phyloP scores from a whole-genome alignment of 2,329 filamentous ascomycete genomes.

The Colletotrichum magnum region DNA sequence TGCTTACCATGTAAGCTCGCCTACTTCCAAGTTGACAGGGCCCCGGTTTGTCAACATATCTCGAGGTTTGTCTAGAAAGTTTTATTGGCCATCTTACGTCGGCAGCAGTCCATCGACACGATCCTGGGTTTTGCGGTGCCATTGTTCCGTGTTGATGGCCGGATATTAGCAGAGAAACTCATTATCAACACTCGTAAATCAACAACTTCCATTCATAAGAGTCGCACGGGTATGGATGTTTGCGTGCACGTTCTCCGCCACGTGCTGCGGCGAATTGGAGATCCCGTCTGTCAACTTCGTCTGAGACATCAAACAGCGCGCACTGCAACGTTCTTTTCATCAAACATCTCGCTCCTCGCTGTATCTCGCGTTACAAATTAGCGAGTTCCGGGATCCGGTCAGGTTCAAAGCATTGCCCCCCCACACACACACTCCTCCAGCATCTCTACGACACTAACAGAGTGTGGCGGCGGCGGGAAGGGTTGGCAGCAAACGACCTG shows the following conservation, averaged over 20 bases:
- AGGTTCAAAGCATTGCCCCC: background rate
- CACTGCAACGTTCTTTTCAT: background rate
- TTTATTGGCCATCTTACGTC: no score
- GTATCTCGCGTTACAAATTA: constrained; percentile 6
- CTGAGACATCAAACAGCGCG: background rate
- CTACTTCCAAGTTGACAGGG: background rate
- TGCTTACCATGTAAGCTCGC: background rate
- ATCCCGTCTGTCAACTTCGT: background rate
- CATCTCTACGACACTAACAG: background rate
- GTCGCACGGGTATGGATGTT: background rate
- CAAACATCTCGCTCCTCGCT: background rate
- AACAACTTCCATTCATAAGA: no score
- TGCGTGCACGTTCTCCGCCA: constrained; percentile 4
- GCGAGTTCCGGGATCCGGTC: constrained; percentile 16
- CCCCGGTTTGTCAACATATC: background rate
- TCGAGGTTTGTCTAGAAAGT: no score
- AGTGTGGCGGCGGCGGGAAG: constrained; percentile 3
- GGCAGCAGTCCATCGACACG: no score
- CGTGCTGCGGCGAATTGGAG: background rate
- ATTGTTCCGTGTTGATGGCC: no score
- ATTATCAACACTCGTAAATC: no score
- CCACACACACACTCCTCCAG: background rate
- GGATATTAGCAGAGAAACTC: no score
- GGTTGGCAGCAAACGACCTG: constrained; percentile 24
- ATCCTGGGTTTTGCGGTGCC: no score